Percentiles rank a stretch among this genome's conserved stretches.
These are phyloP conservation scores for Aspergillus terreus DNA, from an alignment of 2,329 filamentous ascomycete species.

Conservation along the genomic window DNA sequence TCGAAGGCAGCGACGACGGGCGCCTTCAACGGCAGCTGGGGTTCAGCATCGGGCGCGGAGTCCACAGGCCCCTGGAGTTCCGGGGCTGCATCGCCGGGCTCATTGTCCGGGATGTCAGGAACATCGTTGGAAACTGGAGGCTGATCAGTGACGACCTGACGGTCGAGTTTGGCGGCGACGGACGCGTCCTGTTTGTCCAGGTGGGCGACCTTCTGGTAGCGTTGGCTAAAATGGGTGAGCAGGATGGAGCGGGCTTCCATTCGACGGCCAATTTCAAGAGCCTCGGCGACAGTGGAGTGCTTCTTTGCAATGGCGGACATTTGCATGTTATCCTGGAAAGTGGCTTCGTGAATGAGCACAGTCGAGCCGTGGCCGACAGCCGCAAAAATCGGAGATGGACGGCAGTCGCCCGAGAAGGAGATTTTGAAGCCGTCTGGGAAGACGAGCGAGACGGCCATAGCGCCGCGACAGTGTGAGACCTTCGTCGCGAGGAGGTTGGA, in stretches of 20 bases:
- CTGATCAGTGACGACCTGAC: slow-evolving; percentile 1
- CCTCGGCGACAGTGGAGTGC: slow-evolving; percentile 85
- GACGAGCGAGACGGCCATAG: slow-evolving; percentile 72
- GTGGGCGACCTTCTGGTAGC: slow-evolving; percentile 73
- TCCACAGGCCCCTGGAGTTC: neutral
- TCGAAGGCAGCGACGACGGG: slow-evolving; percentile 59
- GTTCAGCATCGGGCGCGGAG: neutral
- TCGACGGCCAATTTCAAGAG: slow-evolving; percentile 67
- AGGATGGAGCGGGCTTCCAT: slow-evolving; percentile 81
- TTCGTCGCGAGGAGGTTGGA: slow-evolving; percentile 60
- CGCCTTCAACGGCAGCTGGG: neutral
- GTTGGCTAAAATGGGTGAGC: slow-evolving; percentile 91
- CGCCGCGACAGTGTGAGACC: slow-evolving; percentile 75
- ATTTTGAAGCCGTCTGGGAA: slow-evolving; percentile 79
- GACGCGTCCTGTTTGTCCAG: slow-evolving; percentile 28
- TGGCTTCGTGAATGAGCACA: slow-evolving; percentile 90
- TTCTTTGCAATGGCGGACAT: slow-evolving; percentile 81
- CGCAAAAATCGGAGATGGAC: slow-evolving; percentile 69
- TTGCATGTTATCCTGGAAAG: slow-evolving; percentile 81
- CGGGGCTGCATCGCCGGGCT: slow-evolving; percentile 13
- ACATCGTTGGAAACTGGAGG: slow-evolving; percentile 3
- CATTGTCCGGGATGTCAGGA: slow-evolving; percentile 27
- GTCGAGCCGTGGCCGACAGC: slow-evolving; percentile 70
- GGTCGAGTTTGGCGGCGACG: slow-evolving; percentile 6
- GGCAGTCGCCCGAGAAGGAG: slow-evolving; percentile 91